phyloP scores from a whole-genome alignment of 371 early-diverging fungal genomes.

The Mucor plumbeus region DNA sequence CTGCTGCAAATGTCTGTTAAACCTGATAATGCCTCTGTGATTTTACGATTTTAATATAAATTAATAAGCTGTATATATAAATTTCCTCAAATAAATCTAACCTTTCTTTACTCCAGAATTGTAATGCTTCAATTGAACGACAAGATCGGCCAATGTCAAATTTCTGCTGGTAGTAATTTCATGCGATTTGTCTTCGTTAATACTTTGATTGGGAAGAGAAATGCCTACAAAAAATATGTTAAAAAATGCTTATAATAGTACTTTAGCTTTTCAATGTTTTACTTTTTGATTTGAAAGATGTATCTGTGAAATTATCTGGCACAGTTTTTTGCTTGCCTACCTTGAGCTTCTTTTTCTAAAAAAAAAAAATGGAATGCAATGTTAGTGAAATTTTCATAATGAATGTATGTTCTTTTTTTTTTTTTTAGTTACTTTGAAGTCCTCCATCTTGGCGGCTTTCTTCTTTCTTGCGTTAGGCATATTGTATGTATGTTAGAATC shows the following conservation, averaged over 20 bases:
- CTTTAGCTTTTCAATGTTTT: slow-evolving; percentile 13
- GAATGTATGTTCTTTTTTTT: not conserved
- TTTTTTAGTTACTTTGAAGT: slow-evolving; percentile 67
- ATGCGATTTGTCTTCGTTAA: slow-evolving; percentile 74
- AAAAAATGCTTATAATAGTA: not conserved
- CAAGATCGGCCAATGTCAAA: slow-evolving; percentile 71
- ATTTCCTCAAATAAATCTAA: slow-evolving; percentile 17
- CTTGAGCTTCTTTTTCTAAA: slow-evolving; percentile 89
- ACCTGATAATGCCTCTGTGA: slow-evolving; percentile 72
- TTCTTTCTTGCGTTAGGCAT: slow-evolving; percentile 81
- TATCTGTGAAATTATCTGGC: slow-evolving; percentile 82
- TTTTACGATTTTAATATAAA: not conserved
- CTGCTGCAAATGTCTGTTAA: slow-evolving; percentile 67
- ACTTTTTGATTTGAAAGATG: slow-evolving; percentile 86
- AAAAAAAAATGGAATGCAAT: not conserved
- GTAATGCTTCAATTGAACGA: slow-evolving; percentile 80
- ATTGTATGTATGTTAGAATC: not conserved
- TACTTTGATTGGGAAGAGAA: slow-evolving; percentile 76
- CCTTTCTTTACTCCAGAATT: slow-evolving; percentile 78
- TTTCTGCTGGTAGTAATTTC: slow-evolving; percentile 76
- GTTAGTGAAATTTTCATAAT: not conserved
- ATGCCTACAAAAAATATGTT: slow-evolving; percentile 57
- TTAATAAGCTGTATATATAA: not conserved
- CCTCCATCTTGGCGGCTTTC: slow-evolving; percentile 79
- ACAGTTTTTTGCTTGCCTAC: slow-evolving; percentile 86